These are phyloP conservation scores for Mucor racemosus DNA, from an alignment of 371 early-diverging fungal species.

Conservation along the genomic window DNA sequence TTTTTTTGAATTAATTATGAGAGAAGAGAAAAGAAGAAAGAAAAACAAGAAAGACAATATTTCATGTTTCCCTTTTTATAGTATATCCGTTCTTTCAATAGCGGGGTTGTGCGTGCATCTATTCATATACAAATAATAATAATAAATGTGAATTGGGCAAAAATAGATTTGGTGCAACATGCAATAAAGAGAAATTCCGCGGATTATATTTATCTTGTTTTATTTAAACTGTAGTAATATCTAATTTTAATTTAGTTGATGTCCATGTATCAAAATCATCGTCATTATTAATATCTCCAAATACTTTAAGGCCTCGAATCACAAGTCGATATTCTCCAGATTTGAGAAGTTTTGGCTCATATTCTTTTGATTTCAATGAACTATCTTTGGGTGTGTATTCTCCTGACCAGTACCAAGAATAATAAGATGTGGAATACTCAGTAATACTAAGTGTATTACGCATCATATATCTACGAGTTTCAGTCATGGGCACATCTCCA, in stretches of 20 bases:
- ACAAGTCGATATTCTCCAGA: slow-evolving; percentile 27
- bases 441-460: slow-evolving; percentile 24
- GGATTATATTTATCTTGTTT: slow-evolving; percentile 2
- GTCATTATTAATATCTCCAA: slow-evolving; percentile 15
- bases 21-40: slow-evolving; percentile 2
- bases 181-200: slow-evolving; percentile 13
- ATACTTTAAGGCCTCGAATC: slow-evolving; percentile 26
- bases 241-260: slow-evolving; percentile 24
- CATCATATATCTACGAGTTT: slow-evolving; percentile 21
- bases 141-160: slow-evolving; percentile 1
- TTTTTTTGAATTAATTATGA: slow-evolving; percentile 15
- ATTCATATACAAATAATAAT: not conserved
- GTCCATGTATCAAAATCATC: slow-evolving; percentile 37
- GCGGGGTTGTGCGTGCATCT: slow-evolving; percentile 2
- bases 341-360: slow-evolving; percentile 3
- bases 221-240: not conserved
- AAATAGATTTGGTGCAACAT: slow-evolving; percentile 8
- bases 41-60: slow-evolving; percentile 11
- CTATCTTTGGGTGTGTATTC: slow-evolving; percentile 27
- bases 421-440: slow-evolving; percentile 19
- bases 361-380: slow-evolving; percentile 8
- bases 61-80: slow-evolving; percentile 28
- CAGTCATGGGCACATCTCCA: slow-evolving; percentile 30
- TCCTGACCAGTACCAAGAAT: slow-evolving; percentile 34
- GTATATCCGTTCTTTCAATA: slow-evolving; percentile 12